Evolutionary conservation across 345 rosid species (phyloP).

Genomic region (Balakata baccata): DNA sequence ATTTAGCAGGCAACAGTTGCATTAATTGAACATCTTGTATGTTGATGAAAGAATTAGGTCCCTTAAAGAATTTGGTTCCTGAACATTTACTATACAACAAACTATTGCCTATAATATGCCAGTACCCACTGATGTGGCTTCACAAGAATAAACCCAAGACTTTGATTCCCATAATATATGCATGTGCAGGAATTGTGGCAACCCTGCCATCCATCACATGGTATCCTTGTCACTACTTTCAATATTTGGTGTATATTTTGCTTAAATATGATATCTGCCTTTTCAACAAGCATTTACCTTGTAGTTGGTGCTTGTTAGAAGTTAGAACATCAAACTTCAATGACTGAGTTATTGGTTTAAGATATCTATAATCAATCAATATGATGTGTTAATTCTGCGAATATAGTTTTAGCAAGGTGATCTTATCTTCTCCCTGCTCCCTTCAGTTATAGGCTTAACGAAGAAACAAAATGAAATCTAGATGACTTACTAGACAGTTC

Average conservation of each 20-base stretch:
- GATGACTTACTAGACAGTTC: neutral
- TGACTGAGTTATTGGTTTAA: neutral
- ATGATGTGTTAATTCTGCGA: neutral
- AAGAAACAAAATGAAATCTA: neutral
- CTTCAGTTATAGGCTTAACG: neutral
- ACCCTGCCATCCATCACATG: conserved; percentile 96
- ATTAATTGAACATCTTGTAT: conserved; percentile 2
- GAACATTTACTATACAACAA: neutral
- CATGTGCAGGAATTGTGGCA: conserved; percentile 80
- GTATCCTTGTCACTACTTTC: conserved; percentile 22
- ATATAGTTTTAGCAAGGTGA: neutral
- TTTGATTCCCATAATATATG: conserved; percentile 78
- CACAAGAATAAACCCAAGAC: conserved; percentile 92
- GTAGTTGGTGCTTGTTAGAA: neutral
- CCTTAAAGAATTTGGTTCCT: neutral
- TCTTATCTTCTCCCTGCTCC: neutral
- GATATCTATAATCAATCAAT: neutral
- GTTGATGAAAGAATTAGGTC: neutral
- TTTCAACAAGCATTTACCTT: neutral
- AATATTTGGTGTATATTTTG: neutral
- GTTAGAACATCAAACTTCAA: neutral
- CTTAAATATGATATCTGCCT: neutral
- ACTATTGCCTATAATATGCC: neutral
- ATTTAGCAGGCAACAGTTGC: neutral
- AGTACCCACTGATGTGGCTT: conserved; percentile 56